Evolutionary conservation across 2,329 filamentous ascomycete genomes (phyloP).

Genomic region (Cladosporium velox): DNA sequence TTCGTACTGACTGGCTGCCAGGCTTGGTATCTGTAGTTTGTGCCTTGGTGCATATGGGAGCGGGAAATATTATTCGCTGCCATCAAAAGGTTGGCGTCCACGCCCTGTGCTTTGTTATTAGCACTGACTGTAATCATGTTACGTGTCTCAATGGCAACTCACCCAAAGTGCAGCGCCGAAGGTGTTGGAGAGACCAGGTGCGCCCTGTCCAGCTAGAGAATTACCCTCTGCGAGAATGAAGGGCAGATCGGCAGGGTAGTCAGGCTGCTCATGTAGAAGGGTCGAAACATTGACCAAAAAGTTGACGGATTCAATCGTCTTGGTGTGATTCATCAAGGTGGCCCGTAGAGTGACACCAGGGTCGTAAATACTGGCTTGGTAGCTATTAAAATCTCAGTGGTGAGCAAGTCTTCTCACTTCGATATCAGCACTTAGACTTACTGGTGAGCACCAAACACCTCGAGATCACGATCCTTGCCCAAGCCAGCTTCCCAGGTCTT

Average conservation of each 20-base stretch:
- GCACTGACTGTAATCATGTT: neutral
- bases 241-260: conserved; percentile 42
- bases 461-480: conserved; percentile 51
- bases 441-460: neutral
- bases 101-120: conserved; percentile 24
- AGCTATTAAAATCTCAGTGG: conserved; percentile 60
- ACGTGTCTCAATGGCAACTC: neutral
- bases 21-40: conserved; percentile 61
- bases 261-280: conserved; percentile 22
- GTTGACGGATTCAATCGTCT: conserved; percentile 42
- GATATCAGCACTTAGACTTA: neutral
- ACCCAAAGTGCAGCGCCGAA: conserved; percentile 68
- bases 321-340: conserved; percentile 65
- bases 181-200: conserved; percentile 58
- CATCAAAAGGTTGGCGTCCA: conserved; percentile 63
- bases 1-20: conserved; percentile 62
- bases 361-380: conserved; percentile 61
- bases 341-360: conserved; percentile 63
- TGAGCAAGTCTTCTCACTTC: neutral
- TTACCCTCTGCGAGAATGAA: conserved; percentile 65
- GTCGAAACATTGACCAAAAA: neutral
- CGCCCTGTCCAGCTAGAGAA: conserved; percentile 62
- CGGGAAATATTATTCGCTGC: conserved; percentile 59
- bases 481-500: conserved; percentile 58
- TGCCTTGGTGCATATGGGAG: conserved; percentile 66